Base-by-base conservation (phyloP, 192 early-diverging fungal genomes). In the Diversispora epigaea region DNA sequence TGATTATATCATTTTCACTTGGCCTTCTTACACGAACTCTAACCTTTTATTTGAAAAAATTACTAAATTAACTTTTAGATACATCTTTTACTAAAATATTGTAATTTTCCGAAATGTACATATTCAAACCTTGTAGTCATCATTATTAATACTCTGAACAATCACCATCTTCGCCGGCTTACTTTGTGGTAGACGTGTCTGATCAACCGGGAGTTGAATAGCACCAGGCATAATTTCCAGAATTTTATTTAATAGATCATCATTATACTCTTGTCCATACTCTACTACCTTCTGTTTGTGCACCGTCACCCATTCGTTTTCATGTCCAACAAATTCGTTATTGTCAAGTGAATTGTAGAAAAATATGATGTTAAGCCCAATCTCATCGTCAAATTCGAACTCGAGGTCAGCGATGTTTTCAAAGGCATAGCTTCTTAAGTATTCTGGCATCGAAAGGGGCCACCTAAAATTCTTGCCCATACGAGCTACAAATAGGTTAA, bases 101-200 rank as follows among this genome's bases (percentile, higher is more conserved):
- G 25, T 32, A 32, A 32, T 32, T 32, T 32, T 17, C 10, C 55
- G 6, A 57, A 57, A 57, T 57, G 0, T 57, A 70, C 50, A 15
- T 40, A 54, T 70, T 70, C 68, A 70, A 70, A 70, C 68, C 52
- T 69, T 70, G 10, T 56, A 70, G 6, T 70, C 68, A 56, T 41
- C 68, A 70, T 17, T 56, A 41, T 70, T 56, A 70, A 11, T 21
- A 4, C 68, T 46, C 47, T 32, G 45, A 69, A 14, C 3, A 41
- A 47, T 69, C n/a, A 69, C 68, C 50, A 70, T 70, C 21, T 70
- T 55, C 40, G 25, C 47, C 41, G 21, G 46, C 32, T 47, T 12
- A 69, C 50, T 69, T 14, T 10, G 11, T 22, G 67, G 47, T 39
- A 68, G 47, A 47, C 47, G 17, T 69, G n/a, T 39, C 47, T 49